Evolutionary conservation across 805 yeast species (phyloP), one percentile per base, ranked within the genome.

Genomic region (Wickerhamiella bombiphila): DNA sequence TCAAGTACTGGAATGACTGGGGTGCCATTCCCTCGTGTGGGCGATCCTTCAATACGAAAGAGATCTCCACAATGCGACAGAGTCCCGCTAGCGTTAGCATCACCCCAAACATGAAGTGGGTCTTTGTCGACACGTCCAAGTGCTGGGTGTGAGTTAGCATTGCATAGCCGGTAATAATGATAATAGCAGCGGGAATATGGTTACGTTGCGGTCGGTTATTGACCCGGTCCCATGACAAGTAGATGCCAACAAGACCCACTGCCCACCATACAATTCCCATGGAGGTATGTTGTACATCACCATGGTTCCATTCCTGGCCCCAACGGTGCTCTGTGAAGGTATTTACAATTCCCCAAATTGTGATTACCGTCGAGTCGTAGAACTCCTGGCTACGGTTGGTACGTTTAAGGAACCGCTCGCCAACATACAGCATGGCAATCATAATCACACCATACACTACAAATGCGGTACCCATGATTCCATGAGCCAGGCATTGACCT

Each of bases 221-320:
- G 22, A 49, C 48, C 33, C 78, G 74, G 37, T 72, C 71, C 52
- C 81, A 63, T 1, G 93, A 70, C 40, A 86, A 59, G 58, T 70
- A 80, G 42, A 88, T 66, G 1, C 97, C 97, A 19, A 85, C 58
- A 46, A 85, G 61, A 5, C 96, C 97, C 39, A 94, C 93, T 36
- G 82, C 72, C 93, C 95, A 85, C 93, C 96, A 88, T 22, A 88
- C 69, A 40, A 88, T 80, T 1, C 97, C 97, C 94, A 88, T 83
- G 16, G 91, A 72, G 0, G 97, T 86, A 57, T 86, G 96, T 61
- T 86, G 95, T 56, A 78, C 82, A 57, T 85, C 96, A 7, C 94
- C 91, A 64, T 80, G 93, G 31, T 72, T 68, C 97, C 97, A 88
- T 6, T 65, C 72, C 54, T 85, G 91, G 28, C 93, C 93, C 96